Evolutionary conservation across 2,329 filamentous ascomycete genomes (phyloP).

Genomic region (Claviceps sp.): DNA sequence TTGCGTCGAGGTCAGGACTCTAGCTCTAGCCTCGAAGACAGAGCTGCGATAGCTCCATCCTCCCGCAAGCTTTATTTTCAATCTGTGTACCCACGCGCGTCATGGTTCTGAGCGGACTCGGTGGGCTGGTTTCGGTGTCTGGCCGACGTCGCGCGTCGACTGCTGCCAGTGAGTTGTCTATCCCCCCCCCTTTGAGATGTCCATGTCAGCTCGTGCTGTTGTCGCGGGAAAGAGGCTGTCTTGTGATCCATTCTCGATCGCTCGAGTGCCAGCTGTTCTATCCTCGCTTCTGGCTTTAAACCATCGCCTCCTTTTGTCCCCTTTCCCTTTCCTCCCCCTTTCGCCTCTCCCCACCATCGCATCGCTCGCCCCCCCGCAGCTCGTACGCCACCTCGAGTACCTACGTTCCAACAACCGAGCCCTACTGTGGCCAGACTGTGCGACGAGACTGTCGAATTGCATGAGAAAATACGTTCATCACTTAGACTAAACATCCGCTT

Average conservation of each 20-base stretch:
- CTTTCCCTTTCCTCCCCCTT: background rate
- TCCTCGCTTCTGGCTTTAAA: background rate
- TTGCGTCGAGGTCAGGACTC: too few species aligned
- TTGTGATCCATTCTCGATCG: background rate
- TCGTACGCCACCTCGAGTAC: background rate
- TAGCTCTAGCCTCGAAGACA: background rate
- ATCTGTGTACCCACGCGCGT: background rate
- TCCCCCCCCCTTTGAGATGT: background rate
- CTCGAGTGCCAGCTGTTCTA: background rate
- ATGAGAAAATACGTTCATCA: background rate
- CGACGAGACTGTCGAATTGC: background rate
- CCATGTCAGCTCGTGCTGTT: too few species aligned
- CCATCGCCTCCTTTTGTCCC: background rate
- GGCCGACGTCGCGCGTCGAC: conserved; percentile 18
- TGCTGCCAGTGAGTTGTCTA: conserved; percentile 13
- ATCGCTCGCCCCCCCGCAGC: background rate
- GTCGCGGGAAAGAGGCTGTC: too few species aligned
- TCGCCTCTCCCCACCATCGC: background rate
- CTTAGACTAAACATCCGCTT: background rate
- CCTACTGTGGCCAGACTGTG: background rate
- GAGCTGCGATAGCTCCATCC: background rate
- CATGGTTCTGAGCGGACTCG: conserved; percentile 19
- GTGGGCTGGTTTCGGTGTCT: conserved; percentile 16
- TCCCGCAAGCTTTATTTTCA: background rate
- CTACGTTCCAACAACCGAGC: background rate